Conservation (phyloP, 305 asterid genomes). For the Stenogyne calaminthoides region DNA sequence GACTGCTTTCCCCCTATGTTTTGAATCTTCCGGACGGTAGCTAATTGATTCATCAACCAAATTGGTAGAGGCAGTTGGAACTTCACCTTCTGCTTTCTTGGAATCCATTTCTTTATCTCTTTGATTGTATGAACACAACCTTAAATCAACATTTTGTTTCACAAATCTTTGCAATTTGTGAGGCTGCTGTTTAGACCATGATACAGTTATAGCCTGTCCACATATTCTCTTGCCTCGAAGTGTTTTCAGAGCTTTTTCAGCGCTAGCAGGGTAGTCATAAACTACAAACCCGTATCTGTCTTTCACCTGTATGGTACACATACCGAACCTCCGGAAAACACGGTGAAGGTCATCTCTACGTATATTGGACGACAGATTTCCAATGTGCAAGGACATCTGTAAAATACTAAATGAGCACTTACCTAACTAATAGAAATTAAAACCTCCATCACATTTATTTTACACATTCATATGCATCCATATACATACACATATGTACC, state of each 20-base stretch:
- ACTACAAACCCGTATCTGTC: conserved; percentile 62
- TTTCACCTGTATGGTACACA: conserved; percentile 49
- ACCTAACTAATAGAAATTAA: neutral
- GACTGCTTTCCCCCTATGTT: too few relatives aligned
- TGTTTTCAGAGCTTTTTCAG: conserved; percentile 57
- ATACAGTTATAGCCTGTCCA: conserved; percentile 54
- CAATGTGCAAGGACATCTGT: conserved; percentile 73
- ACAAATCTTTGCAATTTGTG: conserved; percentile 35
- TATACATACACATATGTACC: neutral
- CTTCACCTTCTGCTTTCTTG: conserved; percentile 13
- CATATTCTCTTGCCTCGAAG: conserved; percentile 59
- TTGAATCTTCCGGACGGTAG: conserved; percentile 18
- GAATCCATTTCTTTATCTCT: conserved; percentile 30
- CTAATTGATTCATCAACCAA: conserved; percentile 32
- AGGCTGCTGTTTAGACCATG: conserved; percentile 73
- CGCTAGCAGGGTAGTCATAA: conserved; percentile 57
- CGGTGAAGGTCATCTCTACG: conserved; percentile 50
- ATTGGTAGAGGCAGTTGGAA: conserved; percentile 35
- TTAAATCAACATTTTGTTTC: conserved; percentile 1
- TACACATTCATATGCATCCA: neutral
- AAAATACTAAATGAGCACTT: conserved; percentile 13
- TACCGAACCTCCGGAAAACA: conserved; percentile 63
- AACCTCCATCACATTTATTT: conserved; percentile 1
- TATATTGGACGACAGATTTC: conserved; percentile 53
- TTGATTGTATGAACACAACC: conserved; percentile 32